Percentiles rank a stretch among this genome's conserved stretches.
phyloP scores from a whole-genome alignment of 2,329 filamentous ascomycete species.

The Alternaria alternata region DNA sequence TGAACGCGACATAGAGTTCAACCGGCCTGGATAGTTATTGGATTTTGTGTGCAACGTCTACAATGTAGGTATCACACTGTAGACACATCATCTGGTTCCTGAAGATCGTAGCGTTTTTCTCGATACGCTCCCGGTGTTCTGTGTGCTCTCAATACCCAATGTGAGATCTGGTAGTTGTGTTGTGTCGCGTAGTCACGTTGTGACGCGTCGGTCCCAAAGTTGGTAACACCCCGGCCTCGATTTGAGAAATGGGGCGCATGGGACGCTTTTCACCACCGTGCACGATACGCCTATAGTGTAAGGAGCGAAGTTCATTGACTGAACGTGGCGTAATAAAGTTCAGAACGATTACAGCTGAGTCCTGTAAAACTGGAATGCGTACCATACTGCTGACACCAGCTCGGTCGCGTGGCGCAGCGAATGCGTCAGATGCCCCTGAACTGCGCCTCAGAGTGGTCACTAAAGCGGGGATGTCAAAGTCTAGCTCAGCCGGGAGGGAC shows the following conservation, averaged over 20 bases:
- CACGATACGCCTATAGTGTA: background rate
- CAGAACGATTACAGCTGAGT: background rate
- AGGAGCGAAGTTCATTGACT: background rate
- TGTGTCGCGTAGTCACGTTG: background rate
- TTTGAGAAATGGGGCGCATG: background rate
- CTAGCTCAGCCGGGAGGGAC: background rate
- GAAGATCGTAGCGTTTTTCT: no score
- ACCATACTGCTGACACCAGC: background rate
- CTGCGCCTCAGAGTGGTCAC: conserved; percentile 9
- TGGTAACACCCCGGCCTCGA: background rate
- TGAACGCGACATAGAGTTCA: background rate
- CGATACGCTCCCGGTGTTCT: background rate
- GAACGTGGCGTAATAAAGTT: background rate
- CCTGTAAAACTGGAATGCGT: background rate
- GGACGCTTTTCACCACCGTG: background rate
- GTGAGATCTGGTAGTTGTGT: background rate
- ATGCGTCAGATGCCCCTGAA: conserved; percentile 8
- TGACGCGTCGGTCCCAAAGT: background rate
- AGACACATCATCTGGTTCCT: background rate
- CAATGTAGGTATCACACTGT: background rate
- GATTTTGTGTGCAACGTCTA: background rate
- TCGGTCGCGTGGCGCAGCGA: conserved; percentile 13
- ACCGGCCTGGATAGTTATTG: background rate
- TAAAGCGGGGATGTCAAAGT: conserved; percentile 1
- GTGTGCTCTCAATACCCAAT: background rate